phyloP scores from a whole-genome alignment of 2,329 filamentous ascomycete genomes.

The Massarina eburnea region DNA sequence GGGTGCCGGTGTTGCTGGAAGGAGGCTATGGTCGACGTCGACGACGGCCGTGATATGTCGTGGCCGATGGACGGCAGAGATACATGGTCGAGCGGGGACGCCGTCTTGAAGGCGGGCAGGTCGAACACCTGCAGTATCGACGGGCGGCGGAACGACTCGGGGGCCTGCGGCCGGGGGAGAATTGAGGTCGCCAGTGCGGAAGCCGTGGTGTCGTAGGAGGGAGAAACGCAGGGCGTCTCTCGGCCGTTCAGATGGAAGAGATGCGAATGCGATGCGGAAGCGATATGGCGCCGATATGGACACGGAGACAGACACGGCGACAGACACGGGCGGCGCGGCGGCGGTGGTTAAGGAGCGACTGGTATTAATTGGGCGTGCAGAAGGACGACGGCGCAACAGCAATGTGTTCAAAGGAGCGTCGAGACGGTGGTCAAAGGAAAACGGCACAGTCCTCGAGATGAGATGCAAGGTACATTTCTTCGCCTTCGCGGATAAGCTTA shows the following conservation, averaged over 20 bases:
- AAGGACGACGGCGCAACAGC: constrained; percentile 29
- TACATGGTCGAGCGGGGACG: constrained; percentile 48
- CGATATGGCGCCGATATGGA: too few relatives aligned
- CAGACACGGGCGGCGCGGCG: too few relatives aligned
- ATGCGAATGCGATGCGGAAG: constrained; percentile 12
- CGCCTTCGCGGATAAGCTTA: constrained; percentile 26
- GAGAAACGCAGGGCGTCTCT: constrained; percentile 44
- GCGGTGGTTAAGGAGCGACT: constrained; percentile 25
- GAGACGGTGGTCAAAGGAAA: neutral
- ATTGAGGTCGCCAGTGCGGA: constrained; percentile 61
- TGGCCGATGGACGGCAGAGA: constrained; percentile 52
- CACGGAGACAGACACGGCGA: constrained; percentile 17
- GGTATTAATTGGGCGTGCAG: constrained; percentile 24
- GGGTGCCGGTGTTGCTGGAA: constrained; percentile 40
- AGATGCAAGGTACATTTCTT: constrained; percentile 33
- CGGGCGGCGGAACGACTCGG: constrained; percentile 52
- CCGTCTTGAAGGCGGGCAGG: constrained; percentile 50
- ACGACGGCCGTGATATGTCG: constrained; percentile 57
- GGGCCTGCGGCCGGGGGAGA: constrained; percentile 61
- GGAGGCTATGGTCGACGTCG: constrained; percentile 53
- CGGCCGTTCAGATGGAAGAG: constrained; percentile 10
- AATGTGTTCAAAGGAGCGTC: neutral
- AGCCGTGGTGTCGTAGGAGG: constrained; percentile 49
- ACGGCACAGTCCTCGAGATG: constrained; percentile 13
- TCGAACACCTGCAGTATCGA: constrained; percentile 53